Evolutionary conservation across 2,329 filamentous ascomycete species (phyloP), one percentile per base, ranked within the genome.

Genomic region (Teratosphaeria nubilosa): DNA sequence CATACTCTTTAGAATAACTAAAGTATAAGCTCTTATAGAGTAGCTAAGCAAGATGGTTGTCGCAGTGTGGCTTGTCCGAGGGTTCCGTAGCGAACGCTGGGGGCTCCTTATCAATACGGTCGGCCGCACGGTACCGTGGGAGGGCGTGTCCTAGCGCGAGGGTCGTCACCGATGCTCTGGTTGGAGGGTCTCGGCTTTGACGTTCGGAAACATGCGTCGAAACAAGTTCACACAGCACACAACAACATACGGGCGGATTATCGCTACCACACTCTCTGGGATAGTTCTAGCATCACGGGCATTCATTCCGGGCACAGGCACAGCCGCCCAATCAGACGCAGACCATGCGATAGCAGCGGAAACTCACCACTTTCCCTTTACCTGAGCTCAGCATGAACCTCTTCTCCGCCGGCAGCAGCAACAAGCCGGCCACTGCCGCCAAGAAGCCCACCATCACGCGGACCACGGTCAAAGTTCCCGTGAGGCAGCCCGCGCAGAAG

Each of bases 361-460:
- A 9, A 3, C 34, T 13, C 34, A 48, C 41, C 11, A 48, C 41
- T 20, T 48, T 48, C n/a, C 41, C 41, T 16, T 30, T 24, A 48
- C n/a, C n/a, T 22, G 5, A 60, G 59, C 59, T 58, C 63, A 63
- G 51, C 55, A 68, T 68, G 66, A 68, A 68, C 58, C 66, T 66
- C 60, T 51, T 22, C 41, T 53, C 20, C 14, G 34, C 37, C 52
- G 41, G 41, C 41, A 48, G 20, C 41, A 48, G 41, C n/a, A 63
- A 56, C 57, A 62, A 60, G 56, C 56, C 61, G 24, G 54, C 60
- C 13, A 56, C 54, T 37, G 56, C 55, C 30, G 54, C 58, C 22
- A 67, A 59, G 56, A 62, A 63, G 57, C 62, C 67, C 27, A 62
- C 60, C 30, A 58, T 69, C 51, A 65, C 65, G 56, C 64, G 62